Percentiles rank a stretch among this genome's conserved stretches.
These are phyloP conservation scores for Anthoceros angustus DNA, from an alignment of 225 moss, liverwort and hornwort genomes.

Conservation along the genomic window DNA sequence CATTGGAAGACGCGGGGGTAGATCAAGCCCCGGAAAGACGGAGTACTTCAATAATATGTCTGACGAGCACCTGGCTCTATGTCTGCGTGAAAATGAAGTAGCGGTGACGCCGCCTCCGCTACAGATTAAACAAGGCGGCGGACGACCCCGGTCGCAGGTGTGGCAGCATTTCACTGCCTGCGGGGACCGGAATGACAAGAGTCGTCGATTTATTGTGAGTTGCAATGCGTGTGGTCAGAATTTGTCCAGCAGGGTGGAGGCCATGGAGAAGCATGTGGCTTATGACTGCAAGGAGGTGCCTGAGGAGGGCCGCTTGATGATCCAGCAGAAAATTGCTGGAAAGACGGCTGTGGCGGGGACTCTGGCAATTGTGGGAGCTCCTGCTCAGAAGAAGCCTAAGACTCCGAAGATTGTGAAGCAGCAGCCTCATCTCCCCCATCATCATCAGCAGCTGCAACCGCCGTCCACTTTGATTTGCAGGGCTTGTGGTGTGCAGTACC, in stretches of 20 bases:
- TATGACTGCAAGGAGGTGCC: conserved; percentile 10
- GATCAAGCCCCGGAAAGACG: conserved; percentile 1
- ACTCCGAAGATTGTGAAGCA: neutral
- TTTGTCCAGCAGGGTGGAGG: conserved; percentile 14
- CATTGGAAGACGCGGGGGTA: neutral
- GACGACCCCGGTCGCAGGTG: conserved; percentile 13
- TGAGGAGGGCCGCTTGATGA: conserved; percentile 11
- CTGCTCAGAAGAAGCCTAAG: conserved; percentile 1
- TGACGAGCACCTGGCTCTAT: conserved; percentile 4
- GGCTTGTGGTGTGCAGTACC: conserved; percentile 3
- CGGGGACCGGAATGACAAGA: conserved; percentile 16
- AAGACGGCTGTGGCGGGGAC: conserved; percentile 6
- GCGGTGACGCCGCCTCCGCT: conserved; percentile 6
- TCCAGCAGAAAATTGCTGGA: conserved; percentile 13
- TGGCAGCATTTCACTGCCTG: conserved; percentile 17
- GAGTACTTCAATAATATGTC: neutral
- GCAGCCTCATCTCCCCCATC: neutral
- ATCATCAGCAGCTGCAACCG: conserved; percentile 3
- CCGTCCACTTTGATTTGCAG: conserved; percentile 1
- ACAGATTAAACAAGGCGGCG: conserved; percentile 8
- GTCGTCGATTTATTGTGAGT: conserved; percentile 13
- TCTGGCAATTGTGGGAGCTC: neutral
- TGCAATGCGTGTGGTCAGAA: conserved; percentile 12
- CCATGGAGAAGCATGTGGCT: conserved; percentile 16
- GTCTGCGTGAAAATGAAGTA: conserved; percentile 5